Evolutionary conservation across 108 stramenopile genomes (phyloP).

Genomic region (Stephanodiscus triporus): DNA sequence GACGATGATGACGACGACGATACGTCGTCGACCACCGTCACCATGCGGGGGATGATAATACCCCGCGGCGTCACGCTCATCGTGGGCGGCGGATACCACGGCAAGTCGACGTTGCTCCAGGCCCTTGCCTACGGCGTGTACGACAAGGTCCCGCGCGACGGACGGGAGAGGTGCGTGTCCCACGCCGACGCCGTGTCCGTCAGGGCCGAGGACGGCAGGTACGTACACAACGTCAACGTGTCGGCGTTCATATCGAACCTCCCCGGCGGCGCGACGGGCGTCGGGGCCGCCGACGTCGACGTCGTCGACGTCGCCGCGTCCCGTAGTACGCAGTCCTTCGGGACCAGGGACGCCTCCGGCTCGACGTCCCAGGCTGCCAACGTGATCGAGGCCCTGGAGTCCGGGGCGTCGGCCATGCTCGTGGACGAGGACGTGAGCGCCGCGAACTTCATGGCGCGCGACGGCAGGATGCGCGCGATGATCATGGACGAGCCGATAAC

Average conservation of each 20-base stretch:
- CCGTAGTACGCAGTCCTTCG: constrained; percentile 59
- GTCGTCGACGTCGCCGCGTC: constrained; percentile 37
- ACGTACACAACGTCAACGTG: constrained; percentile 87
- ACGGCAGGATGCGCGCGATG: constrained; percentile 91
- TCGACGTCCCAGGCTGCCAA: constrained; percentile 93
- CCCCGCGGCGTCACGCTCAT: constrained; percentile 90
- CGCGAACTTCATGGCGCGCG: constrained; percentile 96
- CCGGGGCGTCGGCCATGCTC: constrained; percentile 75
- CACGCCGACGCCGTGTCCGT: constrained; percentile 81
- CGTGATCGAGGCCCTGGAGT: constrained; percentile 92
- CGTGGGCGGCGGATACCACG: constrained; percentile 96
- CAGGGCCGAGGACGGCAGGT: constrained; percentile 94
- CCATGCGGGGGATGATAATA: constrained; percentile 81
- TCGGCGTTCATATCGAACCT: constrained; percentile 92
- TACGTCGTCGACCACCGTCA: constrained; percentile 10
- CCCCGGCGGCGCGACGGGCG: constrained; percentile 46
- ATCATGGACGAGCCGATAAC: constrained; percentile 95
- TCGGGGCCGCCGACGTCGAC: constrained; percentile 36
- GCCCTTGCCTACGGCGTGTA: constrained; percentile 86
- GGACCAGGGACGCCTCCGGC: constrained; percentile 88
- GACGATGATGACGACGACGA: constrained; percentile 3
- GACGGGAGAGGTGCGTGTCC: constrained; percentile 86
- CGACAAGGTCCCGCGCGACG: constrained; percentile 91
- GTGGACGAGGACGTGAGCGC: constrained; percentile 96
- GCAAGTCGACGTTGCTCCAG: constrained; percentile 92